Evolutionary conservation across 2,329 filamentous ascomycete species (phyloP).

Genomic region (Beauveria varroae): DNA sequence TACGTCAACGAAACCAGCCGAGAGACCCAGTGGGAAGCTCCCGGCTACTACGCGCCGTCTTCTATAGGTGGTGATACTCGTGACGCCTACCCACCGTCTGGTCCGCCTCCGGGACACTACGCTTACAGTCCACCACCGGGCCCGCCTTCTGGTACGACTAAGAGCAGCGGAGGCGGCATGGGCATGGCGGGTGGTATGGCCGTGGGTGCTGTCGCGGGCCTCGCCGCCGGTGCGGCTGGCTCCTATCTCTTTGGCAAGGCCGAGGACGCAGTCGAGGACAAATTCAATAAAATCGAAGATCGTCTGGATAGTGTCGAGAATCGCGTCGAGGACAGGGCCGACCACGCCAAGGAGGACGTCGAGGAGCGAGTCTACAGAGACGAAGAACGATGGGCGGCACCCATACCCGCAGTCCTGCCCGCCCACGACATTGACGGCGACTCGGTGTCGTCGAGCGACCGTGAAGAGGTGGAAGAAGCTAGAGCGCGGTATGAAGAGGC

Average conservation of each 20-base stretch:
- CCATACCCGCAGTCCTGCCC: not conserved
- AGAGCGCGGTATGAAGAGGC: slow-evolving; percentile 37
- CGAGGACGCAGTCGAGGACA: slow-evolving; percentile 2
- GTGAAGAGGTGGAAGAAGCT: slow-evolving; percentile 34
- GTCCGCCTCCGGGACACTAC: not conserved
- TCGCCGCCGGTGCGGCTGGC: slow-evolving; percentile 49
- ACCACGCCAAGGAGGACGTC: not conserved
- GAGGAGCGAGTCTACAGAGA: not conserved
- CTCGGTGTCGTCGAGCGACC: slow-evolving; percentile 34
- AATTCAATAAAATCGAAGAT: not conserved
- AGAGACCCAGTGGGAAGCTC: slow-evolving; percentile 57
- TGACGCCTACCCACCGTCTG: slow-evolving; percentile 14
- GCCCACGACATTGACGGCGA: slow-evolving; percentile 31
- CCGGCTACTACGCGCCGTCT: slow-evolving; percentile 26
- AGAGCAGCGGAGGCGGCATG: slow-evolving; percentile 24
- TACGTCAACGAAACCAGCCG: slow-evolving; percentile 56
- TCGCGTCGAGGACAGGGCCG: not conserved
- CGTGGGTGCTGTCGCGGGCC: slow-evolving; percentile 43
- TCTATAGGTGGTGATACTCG: slow-evolving; percentile 18
- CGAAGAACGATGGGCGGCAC: not conserved
- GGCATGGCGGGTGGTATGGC: slow-evolving; percentile 46
- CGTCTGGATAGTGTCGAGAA: slow-evolving; percentile 11
- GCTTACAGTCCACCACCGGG: not conserved
- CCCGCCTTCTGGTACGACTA: slow-evolving; percentile 20
- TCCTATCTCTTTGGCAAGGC: slow-evolving; percentile 38